Percentiles rank a stretch among this genome's conserved stretches.
Evolutionary conservation across 257 asterid genomes (phyloP).

Genomic region (Salvia miltiorrhiza): DNA sequence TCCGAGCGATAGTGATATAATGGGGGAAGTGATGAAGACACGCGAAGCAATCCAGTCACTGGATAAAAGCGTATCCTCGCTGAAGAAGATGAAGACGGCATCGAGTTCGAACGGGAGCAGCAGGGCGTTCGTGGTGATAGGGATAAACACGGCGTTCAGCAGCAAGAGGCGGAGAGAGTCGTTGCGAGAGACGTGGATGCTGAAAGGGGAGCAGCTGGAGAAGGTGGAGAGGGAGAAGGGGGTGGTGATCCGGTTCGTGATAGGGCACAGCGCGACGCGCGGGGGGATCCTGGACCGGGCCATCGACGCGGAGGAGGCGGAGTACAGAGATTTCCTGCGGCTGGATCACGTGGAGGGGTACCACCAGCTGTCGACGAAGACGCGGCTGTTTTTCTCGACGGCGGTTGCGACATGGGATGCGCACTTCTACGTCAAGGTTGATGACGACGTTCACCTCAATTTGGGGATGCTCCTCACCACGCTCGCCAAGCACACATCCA

Average conservation of each 20-base stretch:
- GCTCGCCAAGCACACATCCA: conserved; percentile 51
- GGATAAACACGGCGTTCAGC: conserved; percentile 73
- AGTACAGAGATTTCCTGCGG: conserved; percentile 54
- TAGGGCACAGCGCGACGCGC: conserved; percentile 50
- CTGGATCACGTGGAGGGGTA: conserved; percentile 66
- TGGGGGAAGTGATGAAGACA: conserved; percentile 56
- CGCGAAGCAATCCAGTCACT: conserved; percentile 58
- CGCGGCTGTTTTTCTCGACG: conserved; percentile 55
- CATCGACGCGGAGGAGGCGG: conserved; percentile 51
- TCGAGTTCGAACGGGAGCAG: conserved; percentile 19
- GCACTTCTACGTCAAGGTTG: conserved; percentile 71
- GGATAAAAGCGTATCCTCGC: conserved; percentile 43
- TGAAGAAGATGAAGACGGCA: too few relatives aligned
- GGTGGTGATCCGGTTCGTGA: conserved; percentile 55
- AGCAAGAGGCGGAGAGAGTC: conserved; percentile 69
- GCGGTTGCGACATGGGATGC: conserved; percentile 72
- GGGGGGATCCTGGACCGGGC: conserved; percentile 57
- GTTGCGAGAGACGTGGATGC: conserved; percentile 70
- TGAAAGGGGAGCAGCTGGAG: conserved; percentile 46
- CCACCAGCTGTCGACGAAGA: conserved; percentile 61
- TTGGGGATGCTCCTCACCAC: conserved; percentile 43
- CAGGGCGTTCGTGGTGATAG: conserved; percentile 58
- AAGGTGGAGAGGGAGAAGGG: conserved; percentile 66
- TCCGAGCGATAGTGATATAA: too few relatives aligned
- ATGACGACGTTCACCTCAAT: conserved; percentile 78